Evolutionary conservation across 179 eudicot genomes (phyloP).

Genomic region (Corrigiola litoralis): DNA sequence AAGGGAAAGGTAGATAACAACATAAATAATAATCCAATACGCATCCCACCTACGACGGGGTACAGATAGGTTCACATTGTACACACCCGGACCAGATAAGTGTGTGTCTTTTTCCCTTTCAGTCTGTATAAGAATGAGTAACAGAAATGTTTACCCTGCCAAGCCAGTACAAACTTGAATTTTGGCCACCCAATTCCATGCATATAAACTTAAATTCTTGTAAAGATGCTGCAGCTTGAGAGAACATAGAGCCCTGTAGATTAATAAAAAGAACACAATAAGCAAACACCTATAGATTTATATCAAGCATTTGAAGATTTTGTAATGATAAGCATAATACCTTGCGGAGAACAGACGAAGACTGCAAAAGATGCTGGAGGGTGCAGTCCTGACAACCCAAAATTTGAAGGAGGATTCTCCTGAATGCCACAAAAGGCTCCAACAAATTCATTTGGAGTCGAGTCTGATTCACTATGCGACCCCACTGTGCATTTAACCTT

Average conservation of each 20-base stretch:
- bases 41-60: too few species aligned
- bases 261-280: too few species aligned
- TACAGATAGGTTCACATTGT: too few species aligned
- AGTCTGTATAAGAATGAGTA: background rate
- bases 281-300: too few species aligned
- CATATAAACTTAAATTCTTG: conserved; percentile 76
- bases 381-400: conserved; percentile 57
- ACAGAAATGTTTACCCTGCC: conserved; percentile 63
- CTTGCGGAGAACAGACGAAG: conserved; percentile 89
- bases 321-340: conserved; percentile 40
- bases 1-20: too few species aligned
- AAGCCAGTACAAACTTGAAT: conserved; percentile 66
- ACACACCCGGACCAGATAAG: too few species aligned
- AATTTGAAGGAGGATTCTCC: conserved; percentile 73
- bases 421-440: conserved; percentile 91
- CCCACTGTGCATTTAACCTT: conserved; percentile 65
- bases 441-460: conserved; percentile 81
- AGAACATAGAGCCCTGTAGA: conserved; percentile 87
- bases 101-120: background rate
- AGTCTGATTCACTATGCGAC: conserved; percentile 56
- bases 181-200: conserved; percentile 41
- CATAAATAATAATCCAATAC: too few species aligned
- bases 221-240: conserved; percentile 92
- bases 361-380: conserved; percentile 76
- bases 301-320: too few species aligned